phyloP scores from a whole-genome alignment of 2,329 filamentous ascomycete genomes.

The Tolypocladium amazonense region DNA sequence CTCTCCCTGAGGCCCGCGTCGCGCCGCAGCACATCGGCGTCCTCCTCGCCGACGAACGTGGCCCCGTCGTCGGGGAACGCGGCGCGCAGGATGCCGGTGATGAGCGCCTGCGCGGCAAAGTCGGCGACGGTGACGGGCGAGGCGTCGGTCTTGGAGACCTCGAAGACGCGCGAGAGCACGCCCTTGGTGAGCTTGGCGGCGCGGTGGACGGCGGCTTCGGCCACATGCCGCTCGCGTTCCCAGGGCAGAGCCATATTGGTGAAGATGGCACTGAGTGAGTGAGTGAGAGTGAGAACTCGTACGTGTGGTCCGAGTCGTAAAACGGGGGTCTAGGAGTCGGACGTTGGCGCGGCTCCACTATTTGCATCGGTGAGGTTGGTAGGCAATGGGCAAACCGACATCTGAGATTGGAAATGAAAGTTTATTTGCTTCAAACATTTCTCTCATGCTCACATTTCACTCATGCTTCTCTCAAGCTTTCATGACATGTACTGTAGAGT shows the following conservation, averaged over 20 bases:
- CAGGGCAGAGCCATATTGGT: conserved; percentile 5
- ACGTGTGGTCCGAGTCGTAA: background rate
- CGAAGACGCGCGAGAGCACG: conserved; percentile 29
- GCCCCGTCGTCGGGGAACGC: conserved; percentile 39
- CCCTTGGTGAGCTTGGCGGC: conserved; percentile 47
- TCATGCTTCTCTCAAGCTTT: background rate
- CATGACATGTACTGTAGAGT: background rate
- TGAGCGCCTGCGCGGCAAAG: conserved; percentile 51
- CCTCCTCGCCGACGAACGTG: conserved; percentile 52
- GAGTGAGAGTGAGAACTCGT: background rate
- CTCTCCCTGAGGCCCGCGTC: conserved; percentile 35
- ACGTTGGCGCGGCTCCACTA: background rate
- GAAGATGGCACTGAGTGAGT: background rate
- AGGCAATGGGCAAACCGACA: background rate
- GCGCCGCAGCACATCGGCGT: conserved; percentile 37
- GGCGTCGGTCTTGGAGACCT: conserved; percentile 45
- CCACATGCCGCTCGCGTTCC: conserved; percentile 19
- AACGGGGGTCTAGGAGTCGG: background rate
- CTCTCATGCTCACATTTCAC: too few species aligned
- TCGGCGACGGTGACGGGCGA: conserved; percentile 54
- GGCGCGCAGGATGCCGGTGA: conserved; percentile 44
- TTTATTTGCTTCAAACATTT: background rate
- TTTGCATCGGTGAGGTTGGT: background rate
- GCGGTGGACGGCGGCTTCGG: conserved; percentile 38
- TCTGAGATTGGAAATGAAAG: background rate